Evolutionary conservation across 2,329 filamentous ascomycete species (phyloP), one percentile per base, ranked within the genome.

Genomic region (Xylariaceae sp.): DNA sequence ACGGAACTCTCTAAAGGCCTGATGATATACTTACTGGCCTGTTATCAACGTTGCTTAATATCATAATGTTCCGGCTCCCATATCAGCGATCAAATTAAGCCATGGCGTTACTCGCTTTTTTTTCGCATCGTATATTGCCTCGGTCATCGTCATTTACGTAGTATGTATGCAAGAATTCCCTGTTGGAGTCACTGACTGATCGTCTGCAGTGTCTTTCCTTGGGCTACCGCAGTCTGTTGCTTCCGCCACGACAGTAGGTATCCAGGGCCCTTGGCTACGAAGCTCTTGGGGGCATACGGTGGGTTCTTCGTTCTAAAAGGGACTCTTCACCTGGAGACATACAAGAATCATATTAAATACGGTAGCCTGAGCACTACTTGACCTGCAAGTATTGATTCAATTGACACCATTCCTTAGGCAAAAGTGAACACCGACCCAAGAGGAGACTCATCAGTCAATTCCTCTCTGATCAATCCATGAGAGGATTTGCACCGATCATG

Each of bases 401-500:
- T 12, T 57, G 60, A 60, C 12, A 40, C 55, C 6, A 59, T 64
- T 19, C 5, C n/a, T 64, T 26, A 51, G 62, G 29, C 31, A 59
- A 51, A 37, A 49, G 49, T 27, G 30, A 56, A 8, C 61, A 62
- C 40, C 51, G 56, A n/a, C 52, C 44, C 2, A 61, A 51, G 41
- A 53, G 62, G 4, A 60, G 53, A 39, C 49, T 62, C 7, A 44
- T 58, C 53, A 5, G 35, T 61, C 12, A 58, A 47, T 12, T 34
- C 32, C 32, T 34, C 8, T 34, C 32, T 8, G 60, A 64, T 1
- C 51, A 50, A 4, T 59, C 57, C 1, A 61, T 64, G 59, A 55
- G 60, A 26, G 26, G 30, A 8, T 63, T 64, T 26, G 61, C 62
- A 44, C 62, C 62, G 2, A 58, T 51, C 1, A 59, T 64, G 48